Conservation (phyloP, 2,329 filamentous ascomycete species). For the Xylariaceae sp. region DNA sequence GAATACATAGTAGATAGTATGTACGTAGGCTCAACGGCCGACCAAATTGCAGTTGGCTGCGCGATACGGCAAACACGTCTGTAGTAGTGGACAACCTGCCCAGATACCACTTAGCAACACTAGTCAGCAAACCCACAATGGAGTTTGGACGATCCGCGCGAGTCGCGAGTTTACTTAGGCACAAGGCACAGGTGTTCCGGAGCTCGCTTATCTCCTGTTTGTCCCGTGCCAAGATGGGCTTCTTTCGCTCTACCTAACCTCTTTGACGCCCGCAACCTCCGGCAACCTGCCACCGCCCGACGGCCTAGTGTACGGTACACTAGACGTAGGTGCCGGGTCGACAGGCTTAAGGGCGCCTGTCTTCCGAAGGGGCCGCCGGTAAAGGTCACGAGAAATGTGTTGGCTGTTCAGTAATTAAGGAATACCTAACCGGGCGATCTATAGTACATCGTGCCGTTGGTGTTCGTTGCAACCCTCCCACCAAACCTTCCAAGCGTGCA, state of each 20-base stretch:
- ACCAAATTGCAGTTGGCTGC: too few relatives aligned
- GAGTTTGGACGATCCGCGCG: slow-evolving; percentile 8
- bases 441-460: too few relatives aligned
- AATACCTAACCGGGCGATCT: too few relatives aligned
- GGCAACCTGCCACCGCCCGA: background rate
- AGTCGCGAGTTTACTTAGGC: slow-evolving; percentile 16
- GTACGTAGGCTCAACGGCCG: too few relatives aligned
- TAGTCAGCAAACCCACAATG: slow-evolving; percentile 11
- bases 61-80: background rate
- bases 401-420: too few relatives aligned
- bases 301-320: background rate
- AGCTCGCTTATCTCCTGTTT: background rate
- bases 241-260: background rate
- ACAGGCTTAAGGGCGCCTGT: background rate
- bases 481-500: background rate
- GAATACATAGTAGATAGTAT: too few relatives aligned
- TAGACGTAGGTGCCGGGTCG: background rate
- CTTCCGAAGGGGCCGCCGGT: background rate
- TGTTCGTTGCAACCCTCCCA: too few relatives aligned
- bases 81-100: background rate
- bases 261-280: background rate
- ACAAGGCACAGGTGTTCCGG: background rate
- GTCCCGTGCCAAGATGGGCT: slow-evolving; percentile 1
- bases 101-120: background rate
- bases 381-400: too few relatives aligned